Percentiles rank a stretch among this genome's conserved stretches.
Evolutionary conservation across 2,329 filamentous ascomycete genomes (phyloP).

Genomic region (Aureobasidium vineae): DNA sequence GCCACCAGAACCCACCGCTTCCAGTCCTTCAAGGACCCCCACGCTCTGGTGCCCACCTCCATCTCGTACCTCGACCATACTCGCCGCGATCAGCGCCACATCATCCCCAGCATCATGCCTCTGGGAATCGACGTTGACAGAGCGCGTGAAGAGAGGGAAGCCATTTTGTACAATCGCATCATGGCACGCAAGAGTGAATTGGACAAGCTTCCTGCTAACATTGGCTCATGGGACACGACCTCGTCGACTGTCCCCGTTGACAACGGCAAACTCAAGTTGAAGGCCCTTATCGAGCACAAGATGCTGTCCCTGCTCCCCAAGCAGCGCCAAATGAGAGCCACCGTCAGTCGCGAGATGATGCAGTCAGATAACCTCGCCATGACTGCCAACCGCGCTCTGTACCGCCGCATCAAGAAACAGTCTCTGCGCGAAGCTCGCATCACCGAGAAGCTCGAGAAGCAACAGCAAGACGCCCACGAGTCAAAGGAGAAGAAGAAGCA

Average conservation of each 20-base stretch:
- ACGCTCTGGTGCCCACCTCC: constrained; percentile 54
- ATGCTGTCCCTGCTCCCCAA: constrained; percentile 83
- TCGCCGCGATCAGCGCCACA: constrained; percentile 69
- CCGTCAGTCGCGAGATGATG: constrained; percentile 87
- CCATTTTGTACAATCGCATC: constrained; percentile 86
- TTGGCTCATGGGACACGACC: constrained; percentile 79
- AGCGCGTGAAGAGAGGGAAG: constrained; percentile 80
- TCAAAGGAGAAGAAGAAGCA: constrained; percentile 98
- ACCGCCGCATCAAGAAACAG: constrained; percentile 96
- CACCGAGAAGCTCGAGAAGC: constrained; percentile 98
- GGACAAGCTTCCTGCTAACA: constrained; percentile 77
- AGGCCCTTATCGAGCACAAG: constrained; percentile 94
- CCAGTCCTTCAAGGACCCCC: constrained; percentile 74
- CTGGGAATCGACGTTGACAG: constrained; percentile 85
- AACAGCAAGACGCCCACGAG: constrained; percentile 94
- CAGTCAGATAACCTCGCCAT: constrained; percentile 95
- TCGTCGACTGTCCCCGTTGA: constrained; percentile 65
- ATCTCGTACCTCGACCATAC: constrained; percentile 81
- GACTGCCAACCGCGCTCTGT: constrained; percentile 89
- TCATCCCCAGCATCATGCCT: constrained; percentile 86
- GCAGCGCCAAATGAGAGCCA: constrained; percentile 80
- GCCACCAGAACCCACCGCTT: constrained; percentile 52
- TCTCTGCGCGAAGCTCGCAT: constrained; percentile 92
- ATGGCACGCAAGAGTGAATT: constrained; percentile 79
- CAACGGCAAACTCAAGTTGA: constrained; percentile 81